These are phyloP conservation scores for Dalbergia oliveri DNA, from an alignment of 306 rosid species.

Conservation along the genomic window DNA sequence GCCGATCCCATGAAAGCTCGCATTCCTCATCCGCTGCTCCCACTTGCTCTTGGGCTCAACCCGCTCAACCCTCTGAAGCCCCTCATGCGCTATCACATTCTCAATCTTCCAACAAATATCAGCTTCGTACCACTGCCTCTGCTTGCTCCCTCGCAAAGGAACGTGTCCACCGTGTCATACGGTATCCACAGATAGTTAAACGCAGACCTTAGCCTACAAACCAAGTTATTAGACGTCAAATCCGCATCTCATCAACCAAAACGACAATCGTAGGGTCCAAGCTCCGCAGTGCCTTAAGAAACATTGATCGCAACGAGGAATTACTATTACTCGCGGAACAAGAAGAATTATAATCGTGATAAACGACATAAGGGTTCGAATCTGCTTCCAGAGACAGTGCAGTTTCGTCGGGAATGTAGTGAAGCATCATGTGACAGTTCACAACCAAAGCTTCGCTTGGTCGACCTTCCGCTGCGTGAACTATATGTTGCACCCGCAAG, in stretches of 20 bases:
- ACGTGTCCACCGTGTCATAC: conserved; percentile 84
- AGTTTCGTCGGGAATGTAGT: conserved; percentile 79
- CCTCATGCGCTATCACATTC: conserved; percentile 87
- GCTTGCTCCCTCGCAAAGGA: conserved; percentile 74
- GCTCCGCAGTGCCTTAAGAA: conserved; percentile 65
- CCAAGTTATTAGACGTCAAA: conserved; percentile 71
- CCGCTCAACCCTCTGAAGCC: conserved; percentile 80
- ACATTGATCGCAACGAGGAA: conserved; percentile 64
- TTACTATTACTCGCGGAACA: not conserved
- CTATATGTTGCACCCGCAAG: conserved; percentile 67
- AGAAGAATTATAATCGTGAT: conserved; percentile 34
- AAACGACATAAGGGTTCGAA: conserved; percentile 27
- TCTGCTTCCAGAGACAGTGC: conserved; percentile 30
- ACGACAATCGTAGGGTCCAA: conserved; percentile 77
- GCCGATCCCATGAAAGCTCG: conserved; percentile 59
- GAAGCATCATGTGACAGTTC: conserved; percentile 97
- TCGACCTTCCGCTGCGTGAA: conserved; percentile 49
- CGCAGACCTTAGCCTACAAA: conserved; percentile 72
- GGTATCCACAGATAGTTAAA: conserved; percentile 96
- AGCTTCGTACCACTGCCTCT: conserved; percentile 92
- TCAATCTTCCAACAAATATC: conserved; percentile 88
- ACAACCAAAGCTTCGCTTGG: conserved; percentile 67
- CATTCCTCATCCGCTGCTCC: conserved; percentile 78
- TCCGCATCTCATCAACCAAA: conserved; percentile 90
- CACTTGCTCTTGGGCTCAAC: conserved; percentile 67